These are phyloP conservation scores for Cerrena zonata DNA, from an alignment of 1,284 basidiomycete species.

Conservation along the genomic window DNA sequence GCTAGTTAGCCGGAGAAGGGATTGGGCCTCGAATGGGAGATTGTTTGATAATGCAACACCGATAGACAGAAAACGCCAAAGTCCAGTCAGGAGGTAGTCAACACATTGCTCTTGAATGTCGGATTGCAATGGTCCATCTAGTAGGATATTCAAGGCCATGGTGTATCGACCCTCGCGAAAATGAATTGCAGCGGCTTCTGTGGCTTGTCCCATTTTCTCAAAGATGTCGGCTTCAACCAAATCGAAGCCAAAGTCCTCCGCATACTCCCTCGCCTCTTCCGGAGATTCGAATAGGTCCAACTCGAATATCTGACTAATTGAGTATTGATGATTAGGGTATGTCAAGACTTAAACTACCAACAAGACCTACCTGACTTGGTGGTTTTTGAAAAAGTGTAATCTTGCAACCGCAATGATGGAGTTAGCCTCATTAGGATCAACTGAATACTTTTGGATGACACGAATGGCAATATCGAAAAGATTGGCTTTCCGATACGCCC, in stretches of 20 bases:
- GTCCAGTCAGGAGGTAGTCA: neutral
- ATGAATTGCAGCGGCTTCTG: constrained; percentile 52
- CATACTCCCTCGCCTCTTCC: constrained; percentile 51
- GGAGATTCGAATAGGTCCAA: constrained; percentile 43
- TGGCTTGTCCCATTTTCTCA: constrained; percentile 35
- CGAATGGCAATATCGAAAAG: constrained; percentile 49
- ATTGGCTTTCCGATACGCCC: constrained; percentile 41
- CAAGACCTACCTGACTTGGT: no score
- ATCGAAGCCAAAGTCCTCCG: constrained; percentile 50
- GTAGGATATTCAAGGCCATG: neutral
- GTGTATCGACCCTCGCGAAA: constrained; percentile 18
- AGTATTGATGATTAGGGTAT: no score
- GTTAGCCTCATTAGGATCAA: constrained; percentile 16
- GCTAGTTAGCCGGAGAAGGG: neutral
- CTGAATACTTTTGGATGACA: constrained; percentile 36
- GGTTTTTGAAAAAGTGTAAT: neutral
- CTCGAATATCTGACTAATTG: no score
- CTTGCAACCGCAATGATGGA: neutral
- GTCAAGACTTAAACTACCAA: no score
- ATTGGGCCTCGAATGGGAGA: no score
- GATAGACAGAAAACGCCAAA: neutral
- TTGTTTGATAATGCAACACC: neutral
- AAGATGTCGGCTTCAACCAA: constrained; percentile 45
- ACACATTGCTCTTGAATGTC: neutral
- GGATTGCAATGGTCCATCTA: neutral